Base-by-base conservation (phyloP, 441 rosid species). In the Iberis amara region DNA sequence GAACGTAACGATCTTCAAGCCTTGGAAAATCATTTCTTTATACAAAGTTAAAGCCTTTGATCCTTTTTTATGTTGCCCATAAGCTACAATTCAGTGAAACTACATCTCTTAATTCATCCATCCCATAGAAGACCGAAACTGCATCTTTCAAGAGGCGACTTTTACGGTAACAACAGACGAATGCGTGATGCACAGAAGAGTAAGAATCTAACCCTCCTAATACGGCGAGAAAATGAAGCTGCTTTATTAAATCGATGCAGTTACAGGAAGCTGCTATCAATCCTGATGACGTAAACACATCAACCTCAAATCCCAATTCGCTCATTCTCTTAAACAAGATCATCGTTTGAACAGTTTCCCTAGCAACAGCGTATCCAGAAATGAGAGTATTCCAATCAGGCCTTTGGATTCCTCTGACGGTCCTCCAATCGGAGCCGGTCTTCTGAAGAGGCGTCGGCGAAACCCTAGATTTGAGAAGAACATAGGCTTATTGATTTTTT, bases 1-100 rank as follows among this genome's bases (percentile, higher is more conserved):
- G 48, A 69, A 82, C 79, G 81, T 73, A 66, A 86, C 96, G 31
- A 82, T 61, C 41, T 56, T 42, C 42, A 89, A 59, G 13, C 77
- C 85, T 53, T 66, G 62, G 5, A 62, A 54, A 56, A 67, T 66
- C 83, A 86, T 84, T 61, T 77, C 80, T 71, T 70, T 82, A 72
- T 74, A 85, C 74, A 88, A 69, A 35, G 23, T 71, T 62, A 85
- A 59, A 2, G 91, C 85, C 62, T 73, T 69, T 7, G 36, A 55
- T 47, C 94, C 96, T 63, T 81, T 69, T 37, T 72, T 66, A 13
- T 88, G 87, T 75, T 83, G 91, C 61, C 91, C 95, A 54, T 70
- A 78, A 8, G 82, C 92, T 56, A 85, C 98, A 51, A 85, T 90
- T 90, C 98, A 96, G 85, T 2, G 92, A 78, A 70, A 90, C 96